Percentiles rank a stretch among this genome's conserved stretches.
Evolutionary conservation across 306 rosid species (phyloP).

Genomic region (Ammopiptanthus mongolicus): DNA sequence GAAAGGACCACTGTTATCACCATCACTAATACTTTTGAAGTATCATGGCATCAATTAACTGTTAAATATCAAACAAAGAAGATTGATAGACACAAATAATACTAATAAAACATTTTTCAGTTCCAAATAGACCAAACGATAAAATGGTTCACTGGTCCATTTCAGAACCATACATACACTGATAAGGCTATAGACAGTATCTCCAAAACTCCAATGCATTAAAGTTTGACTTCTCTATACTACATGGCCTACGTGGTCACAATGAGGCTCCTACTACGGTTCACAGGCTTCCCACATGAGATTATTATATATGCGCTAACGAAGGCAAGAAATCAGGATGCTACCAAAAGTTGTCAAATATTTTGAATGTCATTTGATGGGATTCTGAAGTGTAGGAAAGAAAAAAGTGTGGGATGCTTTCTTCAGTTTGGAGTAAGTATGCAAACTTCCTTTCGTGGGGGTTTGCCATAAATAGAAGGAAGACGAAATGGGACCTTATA

Average conservation of each 20-base stretch:
- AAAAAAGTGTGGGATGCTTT: constrained; percentile 31
- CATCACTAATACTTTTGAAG: not conserved
- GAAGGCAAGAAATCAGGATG: constrained; percentile 81
- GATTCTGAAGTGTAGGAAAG: constrained; percentile 27
- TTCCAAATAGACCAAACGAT: constrained; percentile 19
- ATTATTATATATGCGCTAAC: constrained; percentile 50
- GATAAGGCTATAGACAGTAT: constrained; percentile 24
- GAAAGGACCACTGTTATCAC: constrained; percentile 28
- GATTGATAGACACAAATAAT: not conserved
- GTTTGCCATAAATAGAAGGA: constrained; percentile 61
- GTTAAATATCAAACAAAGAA: not conserved
- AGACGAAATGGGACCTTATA: constrained; percentile 27
- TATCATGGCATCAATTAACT: constrained; percentile 9
- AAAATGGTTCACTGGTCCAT: constrained; percentile 44
- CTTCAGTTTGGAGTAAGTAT: constrained; percentile 49
- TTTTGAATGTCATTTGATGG: constrained; percentile 38
- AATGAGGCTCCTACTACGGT: not conserved
- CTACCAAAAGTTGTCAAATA: constrained; percentile 48
- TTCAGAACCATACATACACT: constrained; percentile 18
- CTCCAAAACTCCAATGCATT: constrained; percentile 16
- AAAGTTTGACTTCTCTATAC: constrained; percentile 44
- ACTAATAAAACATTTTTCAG: constrained; percentile 4
- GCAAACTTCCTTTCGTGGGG: constrained; percentile 50
- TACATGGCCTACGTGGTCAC: constrained; percentile 38
- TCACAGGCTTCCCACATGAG: constrained; percentile 42